Base-by-base conservation (phyloP, 768 basidiomycete genomes). In the Kondoa malvinella region DNA sequence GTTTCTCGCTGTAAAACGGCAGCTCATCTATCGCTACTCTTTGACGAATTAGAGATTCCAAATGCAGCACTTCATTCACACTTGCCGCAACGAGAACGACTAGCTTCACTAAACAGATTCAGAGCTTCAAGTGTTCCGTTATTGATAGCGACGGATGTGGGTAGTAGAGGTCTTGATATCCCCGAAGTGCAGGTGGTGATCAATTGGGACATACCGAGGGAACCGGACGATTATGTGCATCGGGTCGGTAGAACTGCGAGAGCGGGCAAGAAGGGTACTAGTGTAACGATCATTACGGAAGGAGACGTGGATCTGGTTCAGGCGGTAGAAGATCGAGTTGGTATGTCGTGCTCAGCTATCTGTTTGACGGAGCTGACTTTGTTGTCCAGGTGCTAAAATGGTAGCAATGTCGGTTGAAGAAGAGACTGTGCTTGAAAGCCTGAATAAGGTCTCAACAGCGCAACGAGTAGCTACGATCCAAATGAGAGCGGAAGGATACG, bases 181-280 rank as follows among this genome's bases (percentile, higher is more conserved):
- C 90, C 90, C 69, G 89, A 92, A 72, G 92, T 99, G 14, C 91
- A 88, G 14, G 84, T 96, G 80, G 90, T 99, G 25, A 81, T 99
- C 67, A 97, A 99, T 71, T 99, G 92, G 92, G 94, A 99, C 77
- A 80, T 96, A 70, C 95, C 95, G 16, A 81, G 82, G 15, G 76
- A 77, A 14, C 71, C 89, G 3, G 94, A 94, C 76, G 92, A 94
- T 76, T 99, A 99, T 75, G 88, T 90, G 1, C 95, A 99, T 79
- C 83, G 95, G 26, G 95, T 99, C 0, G 95, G 95, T 73, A 83
- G 95, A 75, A 99, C 95, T 62, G 95, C 95, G 31, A 86, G 95
- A 75, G 94, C 87, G 14, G 95, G 95, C 3, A 82, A 84, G 73
- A 88, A 87, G 1, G 95, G 95, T 73, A 79, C 92, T 62, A 90